These are phyloP conservation scores for Cryptococcus maquisensis DNA, from an alignment of 1,284 basidiomycete species.

Conservation along the genomic window DNA sequence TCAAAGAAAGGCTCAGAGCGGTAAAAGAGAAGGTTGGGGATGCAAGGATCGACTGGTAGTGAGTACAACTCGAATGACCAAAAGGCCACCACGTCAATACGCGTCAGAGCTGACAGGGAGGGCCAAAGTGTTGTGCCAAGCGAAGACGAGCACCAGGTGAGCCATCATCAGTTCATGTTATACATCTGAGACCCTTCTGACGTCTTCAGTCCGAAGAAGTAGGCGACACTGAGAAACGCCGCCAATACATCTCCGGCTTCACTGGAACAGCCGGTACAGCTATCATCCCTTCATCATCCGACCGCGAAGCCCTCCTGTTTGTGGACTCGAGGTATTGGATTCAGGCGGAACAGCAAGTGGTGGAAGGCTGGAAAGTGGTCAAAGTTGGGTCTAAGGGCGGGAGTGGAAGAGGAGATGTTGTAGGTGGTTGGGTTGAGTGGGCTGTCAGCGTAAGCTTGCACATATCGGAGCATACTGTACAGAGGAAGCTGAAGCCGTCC, in stretches of 20 bases:
- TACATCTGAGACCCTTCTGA: not conserved
- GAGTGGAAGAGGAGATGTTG: conserved; percentile 43
- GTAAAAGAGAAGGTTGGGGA: conserved; percentile 67
- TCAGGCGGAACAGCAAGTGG: conserved; percentile 72
- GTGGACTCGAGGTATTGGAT: conserved; percentile 87
- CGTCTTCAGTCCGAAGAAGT: conserved; percentile 69
- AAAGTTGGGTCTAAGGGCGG: conserved; percentile 58
- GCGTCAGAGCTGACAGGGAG: not conserved
- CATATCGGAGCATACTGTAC: not conserved
- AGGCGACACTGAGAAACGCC: conserved; percentile 70
- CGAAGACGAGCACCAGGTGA: conserved; percentile 73
- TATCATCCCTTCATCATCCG: conserved; percentile 64
- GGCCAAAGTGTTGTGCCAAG: conserved; percentile 62
- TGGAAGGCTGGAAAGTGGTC: conserved; percentile 71
- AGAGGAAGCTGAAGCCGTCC: conserved; percentile 1
- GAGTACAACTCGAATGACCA: conserved; percentile 43
- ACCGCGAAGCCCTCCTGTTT: conserved; percentile 56
- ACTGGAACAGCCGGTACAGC: conserved; percentile 80
- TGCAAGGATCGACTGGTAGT: conserved; percentile 80
- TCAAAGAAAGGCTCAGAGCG: conserved; percentile 57
- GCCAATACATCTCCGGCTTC: conserved; percentile 83
- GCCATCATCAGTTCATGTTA: not conserved
- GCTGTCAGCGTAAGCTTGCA: conserved; percentile 54
- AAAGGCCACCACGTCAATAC: not conserved
- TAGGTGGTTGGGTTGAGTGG: conserved; percentile 75